A percentile compares a stretch with the other conserved stretches of the same genome.
These are phyloP conservation scores for Solanum ahanhuiri DNA, from an alignment of 257 asterid genomes.

Conservation along the genomic window DNA sequence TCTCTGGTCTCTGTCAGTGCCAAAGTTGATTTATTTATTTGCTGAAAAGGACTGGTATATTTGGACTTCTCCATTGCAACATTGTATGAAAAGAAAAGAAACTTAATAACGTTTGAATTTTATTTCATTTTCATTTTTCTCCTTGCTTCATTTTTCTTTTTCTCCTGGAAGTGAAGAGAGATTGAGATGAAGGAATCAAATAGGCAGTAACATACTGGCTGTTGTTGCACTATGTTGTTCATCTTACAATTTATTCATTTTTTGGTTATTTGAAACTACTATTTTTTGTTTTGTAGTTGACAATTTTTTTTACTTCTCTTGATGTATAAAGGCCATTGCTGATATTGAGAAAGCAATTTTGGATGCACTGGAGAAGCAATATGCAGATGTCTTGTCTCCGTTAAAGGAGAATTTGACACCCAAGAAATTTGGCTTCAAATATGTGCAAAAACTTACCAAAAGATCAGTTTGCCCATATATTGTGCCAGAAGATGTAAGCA, in stretches of 20 bases:
- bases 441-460: conserved; percentile 39
- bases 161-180: background rate
- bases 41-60: background rate
- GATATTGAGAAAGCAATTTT: conserved; percentile 45
- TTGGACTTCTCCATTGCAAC: background rate
- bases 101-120: background rate
- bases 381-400: conserved; percentile 44
- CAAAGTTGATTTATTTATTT: background rate
- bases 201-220: background rate
- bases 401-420: conserved; percentile 33
- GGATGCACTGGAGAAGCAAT: conserved; percentile 42
- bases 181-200: background rate
- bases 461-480: conserved; percentile 27
- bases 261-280: background rate
- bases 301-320: background rate
- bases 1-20: background rate
- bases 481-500: conserved; percentile 34
- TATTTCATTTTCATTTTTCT: background rate
- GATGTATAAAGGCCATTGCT: conserved; percentile 32
- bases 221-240: background rate
- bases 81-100: background rate
- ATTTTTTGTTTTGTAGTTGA: background rate
- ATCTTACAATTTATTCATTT: background rate
- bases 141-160: background rate
- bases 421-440: conserved; percentile 37